A percentile compares a stretch with the other conserved stretches of the same genome.
phyloP scores from a whole-genome alignment of 805 yeast species.

The Wickerhamomyces pijperi region DNA sequence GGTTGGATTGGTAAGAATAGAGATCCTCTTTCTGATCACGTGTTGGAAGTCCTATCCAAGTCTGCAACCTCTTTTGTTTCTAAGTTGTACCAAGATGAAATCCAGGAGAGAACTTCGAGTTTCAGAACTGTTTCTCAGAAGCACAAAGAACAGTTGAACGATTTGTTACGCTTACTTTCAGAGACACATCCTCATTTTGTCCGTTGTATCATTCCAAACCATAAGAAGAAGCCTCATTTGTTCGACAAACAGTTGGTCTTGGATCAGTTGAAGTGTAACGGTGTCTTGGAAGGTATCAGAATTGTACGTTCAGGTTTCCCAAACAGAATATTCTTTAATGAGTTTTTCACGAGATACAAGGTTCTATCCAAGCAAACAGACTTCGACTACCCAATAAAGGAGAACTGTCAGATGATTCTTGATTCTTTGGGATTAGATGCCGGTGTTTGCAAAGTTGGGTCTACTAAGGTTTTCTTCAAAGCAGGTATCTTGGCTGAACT shows the following conservation, averaged over 20 bases:
- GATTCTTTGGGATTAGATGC: slow-evolving; percentile 61
- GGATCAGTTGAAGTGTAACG: slow-evolving; percentile 89
- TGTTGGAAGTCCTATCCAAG: slow-evolving; percentile 45
- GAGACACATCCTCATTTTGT: slow-evolving; percentile 93
- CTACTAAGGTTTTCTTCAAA: slow-evolving; percentile 85
- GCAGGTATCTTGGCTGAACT: slow-evolving; percentile 92
- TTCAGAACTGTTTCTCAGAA: slow-evolving; percentile 77
- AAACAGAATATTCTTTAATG: slow-evolving; percentile 75
- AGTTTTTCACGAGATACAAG: slow-evolving; percentile 65
- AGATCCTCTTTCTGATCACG: slow-evolving; percentile 79
- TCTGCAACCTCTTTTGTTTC: slow-evolving; percentile 50
- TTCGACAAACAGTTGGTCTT: slow-evolving; percentile 72
- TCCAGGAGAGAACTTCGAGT: slow-evolving; percentile 24
- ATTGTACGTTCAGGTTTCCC: slow-evolving; percentile 97
- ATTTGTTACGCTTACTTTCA: slow-evolving; percentile 60
- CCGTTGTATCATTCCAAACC: slow-evolving; percentile 89
- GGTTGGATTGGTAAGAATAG: slow-evolving; percentile 93
- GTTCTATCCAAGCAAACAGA: slow-evolving; percentile 46
- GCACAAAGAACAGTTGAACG: slow-evolving; percentile 74
- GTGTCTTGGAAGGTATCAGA: slow-evolving; percentile 95
- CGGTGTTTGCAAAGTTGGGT: slow-evolving; percentile 78
- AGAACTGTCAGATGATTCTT: slow-evolving; percentile 59
- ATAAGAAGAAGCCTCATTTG: slow-evolving; percentile 52
- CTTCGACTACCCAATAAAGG: slow-evolving; percentile 37
- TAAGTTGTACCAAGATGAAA: slow-evolving; percentile 36